Percentiles rank a stretch among this genome's conserved stretches.
Conservation (phyloP, 331 rosid species). For the Quercus tomentella region DNA sequence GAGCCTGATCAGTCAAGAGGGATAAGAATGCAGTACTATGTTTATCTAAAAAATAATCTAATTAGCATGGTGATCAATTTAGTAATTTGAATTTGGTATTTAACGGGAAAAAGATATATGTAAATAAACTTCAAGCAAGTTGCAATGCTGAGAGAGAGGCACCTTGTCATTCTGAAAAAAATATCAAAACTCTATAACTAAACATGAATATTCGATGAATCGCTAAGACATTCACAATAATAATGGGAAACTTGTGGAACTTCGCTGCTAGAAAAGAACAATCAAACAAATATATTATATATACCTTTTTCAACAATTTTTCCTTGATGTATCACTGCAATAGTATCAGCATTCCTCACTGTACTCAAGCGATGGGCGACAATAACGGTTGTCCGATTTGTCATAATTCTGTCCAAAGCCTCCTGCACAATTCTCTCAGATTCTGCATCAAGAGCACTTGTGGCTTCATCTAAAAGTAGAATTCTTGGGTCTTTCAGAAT, state of each 20-base stretch:
- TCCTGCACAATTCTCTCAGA: constrained; percentile 81
- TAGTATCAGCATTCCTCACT: constrained; percentile 56
- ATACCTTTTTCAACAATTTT: constrained; percentile 68
- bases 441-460: constrained; percentile 81
- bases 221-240: too few species aligned
- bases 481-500: constrained; percentile 72
- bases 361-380: constrained; percentile 88
- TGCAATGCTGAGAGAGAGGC: too few species aligned
- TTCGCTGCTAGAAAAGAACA: neutral
- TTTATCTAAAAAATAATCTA: neutral
- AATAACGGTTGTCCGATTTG: constrained; percentile 56
- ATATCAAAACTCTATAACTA: too few species aligned
- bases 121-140: neutral
- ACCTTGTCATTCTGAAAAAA: too few species aligned
- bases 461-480: constrained; percentile 80
- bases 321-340: constrained; percentile 66
- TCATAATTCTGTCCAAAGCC: constrained; percentile 70
- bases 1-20: constrained; percentile 45
- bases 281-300: neutral
- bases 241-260: too few species aligned
- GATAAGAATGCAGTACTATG: neutral
- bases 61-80: neutral
- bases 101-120: too few species aligned
- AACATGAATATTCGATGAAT: too few species aligned
- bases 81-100: too few species aligned